These are phyloP conservation scores for Canavalia gladiata DNA, from an alignment of 306 rosid genomes.

Conservation along the genomic window DNA sequence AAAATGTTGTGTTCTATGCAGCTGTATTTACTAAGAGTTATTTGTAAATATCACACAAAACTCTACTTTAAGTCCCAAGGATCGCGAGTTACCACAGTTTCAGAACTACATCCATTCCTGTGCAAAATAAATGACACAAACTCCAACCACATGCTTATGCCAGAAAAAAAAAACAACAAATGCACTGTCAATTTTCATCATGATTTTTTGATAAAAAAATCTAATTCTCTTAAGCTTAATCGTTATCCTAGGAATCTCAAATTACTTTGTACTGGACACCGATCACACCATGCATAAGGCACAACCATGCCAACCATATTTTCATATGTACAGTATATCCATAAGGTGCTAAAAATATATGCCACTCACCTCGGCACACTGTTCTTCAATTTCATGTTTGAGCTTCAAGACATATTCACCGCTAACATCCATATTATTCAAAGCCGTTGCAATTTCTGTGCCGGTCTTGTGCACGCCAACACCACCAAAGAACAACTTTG, in stretches of 20 bases:
- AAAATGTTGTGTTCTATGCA: background rate
- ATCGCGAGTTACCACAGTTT: background rate
- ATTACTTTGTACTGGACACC: background rate
- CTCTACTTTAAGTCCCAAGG: background rate
- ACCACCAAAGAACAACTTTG: conserved; percentile 92
- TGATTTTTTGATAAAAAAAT: background rate
- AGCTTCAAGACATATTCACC: conserved; percentile 91
- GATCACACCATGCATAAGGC: background rate
- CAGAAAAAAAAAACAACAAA: background rate
- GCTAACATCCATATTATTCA: conserved; percentile 92
- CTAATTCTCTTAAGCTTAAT: conserved; percentile 30
- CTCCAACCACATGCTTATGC: background rate
- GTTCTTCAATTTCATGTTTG: conserved; percentile 93
- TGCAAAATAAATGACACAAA: background rate
- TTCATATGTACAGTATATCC: conserved; percentile 2
- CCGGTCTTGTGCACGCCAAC: conserved; percentile 91
- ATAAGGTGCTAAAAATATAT: conserved; percentile 35
- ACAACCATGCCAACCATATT: background rate
- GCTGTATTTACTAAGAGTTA: background rate
- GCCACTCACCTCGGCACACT: conserved; percentile 82
- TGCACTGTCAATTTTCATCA: conserved; percentile 16
- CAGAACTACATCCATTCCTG: background rate
- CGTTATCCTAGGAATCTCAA: background rate
- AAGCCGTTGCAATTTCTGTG: conserved; percentile 85
- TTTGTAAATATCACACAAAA: conserved; percentile 3